Percentiles rank a stretch among this genome's conserved stretches.
Evolutionary conservation across 2,329 filamentous ascomycete species (phyloP).

Genomic region (Claviceps maximensis): DNA sequence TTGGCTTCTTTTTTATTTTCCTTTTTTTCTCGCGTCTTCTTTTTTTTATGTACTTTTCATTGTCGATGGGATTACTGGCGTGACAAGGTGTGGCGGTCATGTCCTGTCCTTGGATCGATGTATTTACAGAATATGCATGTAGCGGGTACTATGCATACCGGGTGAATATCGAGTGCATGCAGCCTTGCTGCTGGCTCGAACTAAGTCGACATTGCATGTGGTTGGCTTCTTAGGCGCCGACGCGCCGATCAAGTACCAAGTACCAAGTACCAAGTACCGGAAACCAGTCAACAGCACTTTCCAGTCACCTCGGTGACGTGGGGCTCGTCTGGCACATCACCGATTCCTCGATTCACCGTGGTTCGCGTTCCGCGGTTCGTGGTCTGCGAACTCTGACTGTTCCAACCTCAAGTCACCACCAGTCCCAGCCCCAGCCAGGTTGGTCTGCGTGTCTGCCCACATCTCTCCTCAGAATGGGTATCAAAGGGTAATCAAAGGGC

Average conservation of each 20-base stretch:
- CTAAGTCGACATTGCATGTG: no score
- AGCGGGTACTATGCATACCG: background rate
- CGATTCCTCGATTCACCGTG: no score
- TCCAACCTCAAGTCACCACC: background rate
- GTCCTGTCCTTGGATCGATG: no score
- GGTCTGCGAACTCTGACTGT: background rate
- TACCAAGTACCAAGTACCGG: background rate
- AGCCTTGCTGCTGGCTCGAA: no score
- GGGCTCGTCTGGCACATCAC: slow-evolving; percentile 2
- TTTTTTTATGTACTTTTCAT: no score
- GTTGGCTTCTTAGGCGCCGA: slow-evolving; percentile 13
- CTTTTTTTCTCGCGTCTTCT: background rate
- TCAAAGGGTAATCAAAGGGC: slow-evolving; percentile 39
- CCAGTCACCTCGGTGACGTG: slow-evolving; percentile 18
- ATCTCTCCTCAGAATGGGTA: slow-evolving; percentile 37
- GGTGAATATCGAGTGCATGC: background rate
- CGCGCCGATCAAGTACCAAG: slow-evolving; percentile 11
- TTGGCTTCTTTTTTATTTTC: background rate
- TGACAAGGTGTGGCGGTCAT: no score
- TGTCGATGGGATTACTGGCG: no score
- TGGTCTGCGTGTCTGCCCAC: background rate
- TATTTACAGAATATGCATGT: background rate
- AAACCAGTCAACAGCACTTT: slow-evolving; percentile 14
- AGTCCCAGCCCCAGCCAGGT: background rate
- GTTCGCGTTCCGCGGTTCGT: no score